Percentiles rank a stretch among this genome's conserved stretches.
Evolutionary conservation across 164 flowering plant species (phyloP).

Genomic region (Aristolochia contorta): DNA sequence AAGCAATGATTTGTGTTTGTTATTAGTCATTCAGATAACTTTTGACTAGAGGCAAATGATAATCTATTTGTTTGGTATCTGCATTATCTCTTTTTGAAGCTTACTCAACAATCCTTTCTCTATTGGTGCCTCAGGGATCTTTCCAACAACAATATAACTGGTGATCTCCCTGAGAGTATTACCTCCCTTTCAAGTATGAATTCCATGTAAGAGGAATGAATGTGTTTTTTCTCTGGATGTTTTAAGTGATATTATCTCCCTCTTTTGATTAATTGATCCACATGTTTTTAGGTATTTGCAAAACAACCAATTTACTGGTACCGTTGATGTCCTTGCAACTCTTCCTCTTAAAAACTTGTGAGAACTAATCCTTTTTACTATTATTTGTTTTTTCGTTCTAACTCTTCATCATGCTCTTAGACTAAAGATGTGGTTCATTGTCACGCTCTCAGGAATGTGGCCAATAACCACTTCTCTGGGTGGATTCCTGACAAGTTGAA

Average conservation of each 20-base stretch:
- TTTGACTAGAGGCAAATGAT: too few species aligned
- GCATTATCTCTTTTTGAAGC: too few species aligned
- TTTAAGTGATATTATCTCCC: slow-evolving; percentile 1
- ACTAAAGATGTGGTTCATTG: neutral
- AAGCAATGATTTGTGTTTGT: too few species aligned
- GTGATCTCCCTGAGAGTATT: slow-evolving; percentile 61
- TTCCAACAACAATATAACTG: slow-evolving; percentile 63
- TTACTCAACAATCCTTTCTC: too few species aligned
- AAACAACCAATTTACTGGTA: slow-evolving; percentile 79
- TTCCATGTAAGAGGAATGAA: slow-evolving; percentile 45
- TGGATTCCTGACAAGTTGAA: slow-evolving; percentile 71
- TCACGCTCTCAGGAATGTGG: slow-evolving; percentile 47
- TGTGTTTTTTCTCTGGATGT: neutral
- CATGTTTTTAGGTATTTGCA: slow-evolving; percentile 60
- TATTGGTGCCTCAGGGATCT: slow-evolving; percentile 57
- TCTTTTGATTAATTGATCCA: slow-evolving; percentile 4
- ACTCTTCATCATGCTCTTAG: neutral
- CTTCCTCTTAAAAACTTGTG: slow-evolving; percentile 76
- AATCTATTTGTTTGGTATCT: too few species aligned
- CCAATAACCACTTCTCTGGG: slow-evolving; percentile 74
- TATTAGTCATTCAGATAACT: too few species aligned
- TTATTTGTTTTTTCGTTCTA: neutral
- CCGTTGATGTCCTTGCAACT: slow-evolving; percentile 69
- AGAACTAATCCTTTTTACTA: slow-evolving; percentile 16
- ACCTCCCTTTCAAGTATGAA: slow-evolving; percentile 49